Evolutionary conservation across 192 early-diverging fungal genomes (phyloP).

Genomic region (Coemansia sp.): DNA sequence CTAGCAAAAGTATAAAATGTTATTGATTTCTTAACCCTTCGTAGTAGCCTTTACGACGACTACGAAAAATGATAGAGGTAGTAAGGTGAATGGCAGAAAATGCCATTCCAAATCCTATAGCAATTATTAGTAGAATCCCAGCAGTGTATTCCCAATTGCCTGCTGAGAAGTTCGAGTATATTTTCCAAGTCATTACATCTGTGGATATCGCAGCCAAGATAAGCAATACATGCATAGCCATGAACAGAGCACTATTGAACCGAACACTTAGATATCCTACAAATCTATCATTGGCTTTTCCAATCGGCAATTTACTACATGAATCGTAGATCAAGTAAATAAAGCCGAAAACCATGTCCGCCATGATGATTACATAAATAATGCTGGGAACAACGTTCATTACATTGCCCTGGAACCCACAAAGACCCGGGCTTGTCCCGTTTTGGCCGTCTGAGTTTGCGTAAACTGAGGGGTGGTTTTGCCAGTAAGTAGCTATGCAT

Average conservation of each 20-base stretch:
- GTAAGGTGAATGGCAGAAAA: no score
- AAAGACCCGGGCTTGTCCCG: background rate
- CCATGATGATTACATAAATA: background rate
- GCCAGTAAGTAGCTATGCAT: no score
- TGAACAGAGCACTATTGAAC: background rate
- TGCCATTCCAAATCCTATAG: no score
- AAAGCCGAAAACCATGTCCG: background rate
- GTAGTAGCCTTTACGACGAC: no score
- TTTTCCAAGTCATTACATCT: background rate
- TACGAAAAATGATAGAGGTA: no score
- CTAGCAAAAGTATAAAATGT: no score
- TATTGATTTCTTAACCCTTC: no score
- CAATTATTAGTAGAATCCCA: background rate
- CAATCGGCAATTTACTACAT: no score
- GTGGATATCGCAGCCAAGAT: background rate
- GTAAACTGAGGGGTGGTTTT: no score
- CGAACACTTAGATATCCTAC: background rate
- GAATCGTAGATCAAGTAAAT: no score
- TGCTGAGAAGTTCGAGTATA: background rate
- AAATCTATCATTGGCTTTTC: background rate
- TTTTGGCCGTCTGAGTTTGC: no score
- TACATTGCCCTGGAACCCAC: conserved; percentile 4
- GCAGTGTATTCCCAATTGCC: background rate
- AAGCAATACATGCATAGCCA: background rate
- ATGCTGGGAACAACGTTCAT: background rate